Conservation (phyloP, 352 stramenopile genomes). For the Pythium vanterpoolii region DNA sequence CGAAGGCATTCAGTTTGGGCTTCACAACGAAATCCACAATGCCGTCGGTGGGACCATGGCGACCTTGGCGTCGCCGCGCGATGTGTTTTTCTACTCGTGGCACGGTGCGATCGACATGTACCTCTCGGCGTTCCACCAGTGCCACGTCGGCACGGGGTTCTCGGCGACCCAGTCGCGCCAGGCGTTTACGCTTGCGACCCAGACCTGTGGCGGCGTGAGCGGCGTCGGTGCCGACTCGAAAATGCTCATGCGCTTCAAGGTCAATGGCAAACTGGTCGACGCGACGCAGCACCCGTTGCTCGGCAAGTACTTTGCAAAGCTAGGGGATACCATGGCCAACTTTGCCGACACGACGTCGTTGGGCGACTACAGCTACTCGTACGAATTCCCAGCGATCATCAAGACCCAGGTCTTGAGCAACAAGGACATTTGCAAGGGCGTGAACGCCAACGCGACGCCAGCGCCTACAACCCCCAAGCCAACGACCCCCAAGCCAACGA, state of each 20-base stretch:
- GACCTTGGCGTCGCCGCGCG: slow-evolving; percentile 44
- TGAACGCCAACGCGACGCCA: slow-evolving; percentile 40
- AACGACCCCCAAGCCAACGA: slow-evolving; percentile 36
- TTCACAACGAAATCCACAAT: slow-evolving; percentile 65
- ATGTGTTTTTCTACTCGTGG: slow-evolving; percentile 74
- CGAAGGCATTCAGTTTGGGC: slow-evolving; percentile 51
- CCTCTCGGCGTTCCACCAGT: slow-evolving; percentile 63
- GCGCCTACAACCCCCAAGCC: not conserved
- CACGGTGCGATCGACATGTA: slow-evolving; percentile 68
- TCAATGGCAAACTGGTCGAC: slow-evolving; percentile 47
- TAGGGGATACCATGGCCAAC: slow-evolving; percentile 55
- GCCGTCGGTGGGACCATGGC: slow-evolving; percentile 50
- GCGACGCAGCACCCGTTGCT: slow-evolving; percentile 54
- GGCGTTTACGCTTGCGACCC: slow-evolving; percentile 37
- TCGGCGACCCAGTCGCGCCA: slow-evolving; percentile 35
- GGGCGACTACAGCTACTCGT: slow-evolving; percentile 73
- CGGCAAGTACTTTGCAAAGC: slow-evolving; percentile 56
- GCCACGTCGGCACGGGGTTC: slow-evolving; percentile 44
- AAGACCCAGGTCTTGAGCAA: slow-evolving; percentile 64
- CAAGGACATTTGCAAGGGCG: slow-evolving; percentile 58
- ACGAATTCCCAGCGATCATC: slow-evolving; percentile 56
- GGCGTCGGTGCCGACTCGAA: slow-evolving; percentile 34
- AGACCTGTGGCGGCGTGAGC: slow-evolving; percentile 42
- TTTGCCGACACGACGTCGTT: slow-evolving; percentile 60
- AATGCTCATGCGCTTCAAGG: slow-evolving; percentile 38